A percentile compares a stretch with the other conserved stretches of the same genome.
These are phyloP conservation scores for Tagetes erecta DNA, from an alignment of 129 eudicot species.

Conservation along the genomic window DNA sequence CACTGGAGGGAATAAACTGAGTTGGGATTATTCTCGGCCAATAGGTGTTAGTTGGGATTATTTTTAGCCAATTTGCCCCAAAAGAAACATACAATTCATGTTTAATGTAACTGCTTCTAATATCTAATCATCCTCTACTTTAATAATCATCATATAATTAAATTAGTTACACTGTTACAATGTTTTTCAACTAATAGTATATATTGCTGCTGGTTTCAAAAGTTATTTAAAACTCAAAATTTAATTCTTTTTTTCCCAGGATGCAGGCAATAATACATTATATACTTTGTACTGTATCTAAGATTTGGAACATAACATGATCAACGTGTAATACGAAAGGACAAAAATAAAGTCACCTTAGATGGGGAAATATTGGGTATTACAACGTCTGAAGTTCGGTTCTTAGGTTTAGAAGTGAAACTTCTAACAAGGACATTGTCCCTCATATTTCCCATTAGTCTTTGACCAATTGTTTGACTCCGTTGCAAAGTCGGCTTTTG, in stretches of 20 bases:
- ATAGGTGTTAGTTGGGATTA: no score
- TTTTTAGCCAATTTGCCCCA: neutral
- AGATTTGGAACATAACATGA: neutral
- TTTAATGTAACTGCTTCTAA: neutral
- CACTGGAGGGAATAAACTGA: no score
- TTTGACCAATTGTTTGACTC: conserved; percentile 82
- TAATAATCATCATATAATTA: conserved; percentile 3
- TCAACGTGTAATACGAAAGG: neutral
- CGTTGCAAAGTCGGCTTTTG: conserved; percentile 50
- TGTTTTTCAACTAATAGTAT: neutral
- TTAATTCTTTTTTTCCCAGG: neutral
- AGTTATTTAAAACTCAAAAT: neutral
- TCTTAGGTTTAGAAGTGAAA: conserved; percentile 70
- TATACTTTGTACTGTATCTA: neutral
- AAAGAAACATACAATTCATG: neutral
- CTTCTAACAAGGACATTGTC: conserved; percentile 64
- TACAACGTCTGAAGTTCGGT: conserved; percentile 42
- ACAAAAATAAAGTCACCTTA: conserved; percentile 46
- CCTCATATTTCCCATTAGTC: conserved; percentile 91
- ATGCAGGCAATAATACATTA: neutral
- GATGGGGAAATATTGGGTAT: conserved; percentile 48
- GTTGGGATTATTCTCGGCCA: no score
- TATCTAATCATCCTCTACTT: neutral
- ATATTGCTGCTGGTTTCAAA: neutral
- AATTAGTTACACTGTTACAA: neutral